A percentile compares a stretch with the other conserved stretches of the same genome.
Evolutionary conservation across 179 eudicot genomes (phyloP).

Genomic region (Heliamphora pulchella): DNA sequence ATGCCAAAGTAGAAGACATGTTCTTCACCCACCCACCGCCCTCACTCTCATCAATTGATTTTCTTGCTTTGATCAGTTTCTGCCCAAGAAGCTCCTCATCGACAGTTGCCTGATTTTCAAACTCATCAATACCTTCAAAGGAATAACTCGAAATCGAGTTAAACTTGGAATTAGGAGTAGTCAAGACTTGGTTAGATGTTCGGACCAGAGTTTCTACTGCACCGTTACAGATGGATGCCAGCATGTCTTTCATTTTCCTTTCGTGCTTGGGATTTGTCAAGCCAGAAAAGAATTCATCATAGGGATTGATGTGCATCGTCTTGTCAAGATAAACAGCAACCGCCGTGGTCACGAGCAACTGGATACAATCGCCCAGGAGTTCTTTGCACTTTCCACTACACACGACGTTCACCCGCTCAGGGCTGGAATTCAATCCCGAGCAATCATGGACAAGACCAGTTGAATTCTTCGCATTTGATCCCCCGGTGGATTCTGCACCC

Average conservation of each 20-base stretch:
- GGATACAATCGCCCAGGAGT: slow-evolving; percentile 47
- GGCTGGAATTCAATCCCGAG: slow-evolving; percentile 12
- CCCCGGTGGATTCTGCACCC: neutral
- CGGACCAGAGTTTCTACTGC: slow-evolving; percentile 68
- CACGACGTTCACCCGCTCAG: slow-evolving; percentile 44
- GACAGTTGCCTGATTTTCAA: slow-evolving; percentile 13
- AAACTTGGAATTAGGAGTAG: slow-evolving; percentile 16
- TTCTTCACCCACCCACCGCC: slow-evolving; percentile 38
- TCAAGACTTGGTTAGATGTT: slow-evolving; percentile 61
- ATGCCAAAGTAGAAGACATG: slow-evolving; percentile 62
- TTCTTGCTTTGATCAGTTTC: slow-evolving; percentile 10
- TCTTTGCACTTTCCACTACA: slow-evolving; percentile 45
- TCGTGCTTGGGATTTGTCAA: slow-evolving; percentile 82
- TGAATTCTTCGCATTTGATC: slow-evolving; percentile 12
- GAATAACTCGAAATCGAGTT: slow-evolving; percentile 19
- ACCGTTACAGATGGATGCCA: slow-evolving; percentile 57
- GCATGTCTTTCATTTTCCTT: slow-evolving; percentile 47
- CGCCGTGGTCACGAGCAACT: slow-evolving; percentile 63
- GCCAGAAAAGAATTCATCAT: slow-evolving; percentile 75
- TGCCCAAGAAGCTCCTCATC: slow-evolving; percentile 1
- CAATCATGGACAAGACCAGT: neutral
- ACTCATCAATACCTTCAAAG: slow-evolving; percentile 17
- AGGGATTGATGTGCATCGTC: slow-evolving; percentile 65
- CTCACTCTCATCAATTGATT: slow-evolving; percentile 21
- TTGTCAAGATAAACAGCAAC: slow-evolving; percentile 75